A percentile compares a stretch with the other conserved stretches of the same genome.
Conservation (phyloP, 805 yeast genomes). For the Kazachstania martiniae region DNA sequence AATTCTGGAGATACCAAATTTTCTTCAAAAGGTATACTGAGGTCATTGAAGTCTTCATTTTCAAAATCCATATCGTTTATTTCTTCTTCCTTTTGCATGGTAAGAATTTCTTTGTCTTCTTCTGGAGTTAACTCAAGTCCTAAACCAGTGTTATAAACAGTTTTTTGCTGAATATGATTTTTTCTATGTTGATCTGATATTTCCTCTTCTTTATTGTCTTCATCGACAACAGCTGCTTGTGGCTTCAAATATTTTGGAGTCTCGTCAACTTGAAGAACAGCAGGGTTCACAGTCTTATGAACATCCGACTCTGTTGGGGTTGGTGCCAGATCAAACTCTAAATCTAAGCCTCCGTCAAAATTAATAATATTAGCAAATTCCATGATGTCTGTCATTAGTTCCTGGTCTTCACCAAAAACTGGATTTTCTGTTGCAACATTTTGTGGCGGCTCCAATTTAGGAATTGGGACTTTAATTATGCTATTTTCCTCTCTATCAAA, state of each 20-base stretch:
- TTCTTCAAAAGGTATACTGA: conserved; percentile 1
- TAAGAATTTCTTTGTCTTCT: not conserved
- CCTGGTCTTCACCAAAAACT: conserved; percentile 21
- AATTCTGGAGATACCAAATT: not conserved
- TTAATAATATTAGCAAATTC: conserved; percentile 37
- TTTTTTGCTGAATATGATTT: no score
- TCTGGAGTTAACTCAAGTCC: not conserved
- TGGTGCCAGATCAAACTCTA: conserved; percentile 24
- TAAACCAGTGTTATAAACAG: not conserved
- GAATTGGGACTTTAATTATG: no score
- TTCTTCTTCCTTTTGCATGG: not conserved
- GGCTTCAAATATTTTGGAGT: no score
- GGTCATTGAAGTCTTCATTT: conserved; percentile 20
- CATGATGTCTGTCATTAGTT: conserved; percentile 31
- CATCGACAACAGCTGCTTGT: not conserved
- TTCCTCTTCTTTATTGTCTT: not conserved
- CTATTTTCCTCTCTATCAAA: conserved; percentile 9
- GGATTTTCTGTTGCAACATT: not conserved
- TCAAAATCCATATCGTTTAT: conserved; percentile 17
- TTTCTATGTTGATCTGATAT: not conserved
- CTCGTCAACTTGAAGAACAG: not conserved
- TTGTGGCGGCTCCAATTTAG: no score
- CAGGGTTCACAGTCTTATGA: conserved; percentile 3
- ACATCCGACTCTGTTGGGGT: no score
- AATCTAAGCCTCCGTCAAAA: conserved; percentile 34